Percentiles rank a stretch among this genome's conserved stretches.
Evolutionary conservation across 2,329 filamentous ascomycete species (phyloP).

Genomic region (Monosporascus sp.): DNA sequence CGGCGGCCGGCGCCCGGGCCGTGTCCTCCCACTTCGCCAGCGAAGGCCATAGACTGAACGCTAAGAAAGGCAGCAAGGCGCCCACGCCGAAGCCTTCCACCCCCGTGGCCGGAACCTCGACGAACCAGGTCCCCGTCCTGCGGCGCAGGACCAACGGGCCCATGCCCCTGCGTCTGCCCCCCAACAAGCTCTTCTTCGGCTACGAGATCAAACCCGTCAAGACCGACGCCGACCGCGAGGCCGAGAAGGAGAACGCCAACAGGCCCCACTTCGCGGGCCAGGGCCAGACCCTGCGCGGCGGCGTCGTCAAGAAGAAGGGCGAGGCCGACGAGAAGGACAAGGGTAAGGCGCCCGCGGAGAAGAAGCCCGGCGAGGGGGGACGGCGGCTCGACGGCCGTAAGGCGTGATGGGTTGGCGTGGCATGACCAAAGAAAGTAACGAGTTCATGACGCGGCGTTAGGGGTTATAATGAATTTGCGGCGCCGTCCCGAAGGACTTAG

Average conservation of each 20-base stretch:
- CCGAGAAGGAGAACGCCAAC: constrained; percentile 58
- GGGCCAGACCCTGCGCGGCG: constrained; percentile 71
- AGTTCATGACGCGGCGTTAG: too few relatives aligned
- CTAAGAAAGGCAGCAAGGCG: constrained; percentile 75
- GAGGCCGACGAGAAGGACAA: constrained; percentile 41
- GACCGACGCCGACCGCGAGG: constrained; percentile 66
- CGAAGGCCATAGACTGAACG: constrained; percentile 74
- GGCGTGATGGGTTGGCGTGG: constrained; percentile 2
- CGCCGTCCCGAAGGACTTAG: too few relatives aligned
- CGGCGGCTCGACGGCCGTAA: constrained; percentile 39
- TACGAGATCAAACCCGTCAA: constrained; percentile 89
- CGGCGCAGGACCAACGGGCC: constrained; percentile 65
- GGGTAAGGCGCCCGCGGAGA: constrained; percentile 37
- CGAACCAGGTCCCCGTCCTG: constrained; percentile 29
- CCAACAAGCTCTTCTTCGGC: constrained; percentile 93
- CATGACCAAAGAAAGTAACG: background rate
- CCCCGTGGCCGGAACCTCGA: constrained; percentile 57
- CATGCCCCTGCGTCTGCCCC: constrained; percentile 75
- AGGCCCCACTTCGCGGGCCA: constrained; percentile 77
- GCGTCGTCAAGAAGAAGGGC: constrained; percentile 66
- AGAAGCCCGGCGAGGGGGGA: constrained; percentile 42
- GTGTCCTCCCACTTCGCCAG: constrained; percentile 69
- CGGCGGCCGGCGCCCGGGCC: constrained; percentile 43
- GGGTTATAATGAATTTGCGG: too few relatives aligned
- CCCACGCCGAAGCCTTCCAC: constrained; percentile 68